Evolutionary conservation across 2,329 filamentous ascomycete species (phyloP), one percentile per base, ranked within the genome.

Genomic region (Teratosphaeria zuluensis): DNA sequence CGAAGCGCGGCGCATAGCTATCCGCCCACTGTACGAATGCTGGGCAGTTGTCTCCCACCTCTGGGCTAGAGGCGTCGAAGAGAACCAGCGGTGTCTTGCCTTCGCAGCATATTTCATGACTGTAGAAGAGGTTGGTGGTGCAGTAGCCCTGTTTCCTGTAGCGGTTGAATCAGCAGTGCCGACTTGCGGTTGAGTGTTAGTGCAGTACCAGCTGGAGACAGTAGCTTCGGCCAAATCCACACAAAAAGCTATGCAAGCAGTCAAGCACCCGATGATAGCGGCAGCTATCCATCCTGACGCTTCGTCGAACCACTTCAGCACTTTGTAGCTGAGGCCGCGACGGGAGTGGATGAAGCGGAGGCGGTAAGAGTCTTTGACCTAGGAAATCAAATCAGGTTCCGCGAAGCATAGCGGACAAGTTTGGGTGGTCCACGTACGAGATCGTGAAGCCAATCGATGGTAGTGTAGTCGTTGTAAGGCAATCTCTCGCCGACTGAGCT

Each of bases 391-490:
- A 14, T 7, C 33, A 35, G 38, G 16, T 51, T 21, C 14, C 16
- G 51, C 54, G 24, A 58, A 46, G 21, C 21, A 35, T 9, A 35
- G 7, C 9, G 11, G 5, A 42, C 3, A 5, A 16, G 35, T 42
- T 42, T 42, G 4, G 12, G 35, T 42, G 35, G 35, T 42, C 5
- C 4, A 31, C 61, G 21, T 66, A 81, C 79, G 58, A 85, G 68
- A 64, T 83, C 81, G 67, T 83, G 82, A 9, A 85, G 73, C 81
- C 81, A 85, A 68, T 85, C 82, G 59, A 84, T 84, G 1, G 81
- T 83, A 7, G 79, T 81, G 63, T 85, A 85, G 62, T 84, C 79
- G 65, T 83, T 84, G 66, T 85, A 85, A 0, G 81, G 78, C 21
- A 84, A 68, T 56, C 81, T 72, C 65, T 84, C 82, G 51, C 81